Percentiles rank a stretch among this genome's conserved stretches.
phyloP scores from a whole-genome alignment of 768 basidiomycete species.

The Termitomyces sp. region DNA sequence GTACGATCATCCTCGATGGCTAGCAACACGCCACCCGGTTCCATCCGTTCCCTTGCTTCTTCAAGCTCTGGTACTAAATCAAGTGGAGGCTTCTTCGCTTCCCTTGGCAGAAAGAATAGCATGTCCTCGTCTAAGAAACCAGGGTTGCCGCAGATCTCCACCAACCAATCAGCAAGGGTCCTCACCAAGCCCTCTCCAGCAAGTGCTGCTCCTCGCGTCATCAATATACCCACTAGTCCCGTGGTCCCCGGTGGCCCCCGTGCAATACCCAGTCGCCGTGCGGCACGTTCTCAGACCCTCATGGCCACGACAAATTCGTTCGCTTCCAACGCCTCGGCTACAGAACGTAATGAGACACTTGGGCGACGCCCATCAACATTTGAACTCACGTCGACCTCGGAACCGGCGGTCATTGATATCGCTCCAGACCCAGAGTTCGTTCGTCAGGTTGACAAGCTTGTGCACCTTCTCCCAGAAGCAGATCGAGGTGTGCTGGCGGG shows the following conservation, averaged over 20 bases:
- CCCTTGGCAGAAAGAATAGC: constrained; percentile 72
- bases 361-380: constrained; percentile 40
- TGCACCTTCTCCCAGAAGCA: constrained; percentile 70
- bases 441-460: constrained; percentile 69
- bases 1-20: constrained; percentile 32
- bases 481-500: constrained; percentile 64
- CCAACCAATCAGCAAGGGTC: constrained; percentile 25
- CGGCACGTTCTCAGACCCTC: constrained; percentile 68
- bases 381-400: constrained; percentile 27
- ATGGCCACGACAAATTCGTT: constrained; percentile 37
- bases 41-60: constrained; percentile 48
- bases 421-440: constrained; percentile 54
- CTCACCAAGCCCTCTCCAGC: constrained; percentile 22
- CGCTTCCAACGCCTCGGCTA: constrained; percentile 21
- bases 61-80: constrained; percentile 42
- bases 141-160: constrained; percentile 19
- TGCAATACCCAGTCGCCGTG: constrained; percentile 55
- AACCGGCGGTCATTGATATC: constrained; percentile 32
- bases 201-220: constrained; percentile 27
- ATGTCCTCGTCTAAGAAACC: constrained; percentile 27
- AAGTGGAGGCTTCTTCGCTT: constrained; percentile 66
- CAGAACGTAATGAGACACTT: constrained; percentile 28
- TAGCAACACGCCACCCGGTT: constrained; percentile 43
- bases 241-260: constrained; percentile 75
- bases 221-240: constrained; percentile 40